A percentile compares a stretch with the other conserved stretches of the same genome.
phyloP scores from a whole-genome alignment of 1,139 yeast genomes.

The Yamadazyma membranifaciens region DNA sequence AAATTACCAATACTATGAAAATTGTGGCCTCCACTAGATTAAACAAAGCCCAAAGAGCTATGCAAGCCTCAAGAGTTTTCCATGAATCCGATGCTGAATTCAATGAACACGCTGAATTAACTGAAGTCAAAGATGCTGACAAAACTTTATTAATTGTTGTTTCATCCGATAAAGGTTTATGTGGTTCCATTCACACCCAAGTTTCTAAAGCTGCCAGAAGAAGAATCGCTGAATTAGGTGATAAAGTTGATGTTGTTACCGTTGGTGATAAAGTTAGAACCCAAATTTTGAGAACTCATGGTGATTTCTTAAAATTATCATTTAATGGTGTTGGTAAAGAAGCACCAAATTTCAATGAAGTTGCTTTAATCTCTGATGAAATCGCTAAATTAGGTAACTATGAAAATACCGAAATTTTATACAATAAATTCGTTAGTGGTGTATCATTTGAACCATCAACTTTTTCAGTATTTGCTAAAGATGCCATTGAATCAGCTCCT shows the following conservation, averaged over 20 bases:
- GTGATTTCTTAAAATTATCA: conserved; percentile 66
- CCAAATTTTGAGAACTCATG: conserved; percentile 82
- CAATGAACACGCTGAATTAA: conserved; percentile 76
- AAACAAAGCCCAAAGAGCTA: conserved; percentile 93
- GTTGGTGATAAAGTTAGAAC: conserved; percentile 93
- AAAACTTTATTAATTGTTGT: conserved; percentile 74
- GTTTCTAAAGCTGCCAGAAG: conserved; percentile 83
- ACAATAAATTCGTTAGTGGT: conserved; percentile 85
- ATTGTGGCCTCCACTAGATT: conserved; percentile 98
- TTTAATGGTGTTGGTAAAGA: conserved; percentile 94
- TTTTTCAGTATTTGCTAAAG: conserved; percentile 66
- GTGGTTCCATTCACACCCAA: conserved; percentile 98
- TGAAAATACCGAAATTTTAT: conserved; percentile 76
- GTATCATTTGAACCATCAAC: conserved; percentile 86
- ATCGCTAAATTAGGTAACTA: conserved; percentile 67
- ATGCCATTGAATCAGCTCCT: conserved; percentile 81
- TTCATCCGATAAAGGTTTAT: conserved; percentile 96
- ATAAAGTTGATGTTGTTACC: conserved; percentile 78
- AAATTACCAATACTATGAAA: conserved; percentile 99
- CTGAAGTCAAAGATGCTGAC: conserved; percentile 51
- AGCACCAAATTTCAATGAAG: conserved; percentile 92
- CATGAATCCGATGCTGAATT: conserved; percentile 79
- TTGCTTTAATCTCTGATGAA: conserved; percentile 85
- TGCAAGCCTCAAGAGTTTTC: conserved; percentile 85
- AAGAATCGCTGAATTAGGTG: conserved; percentile 56